A percentile compares a stretch with the other conserved stretches of the same genome.
Evolutionary conservation across 768 basidiomycete species (phyloP).

Genomic region (Goffeauzyma gilvescens): DNA sequence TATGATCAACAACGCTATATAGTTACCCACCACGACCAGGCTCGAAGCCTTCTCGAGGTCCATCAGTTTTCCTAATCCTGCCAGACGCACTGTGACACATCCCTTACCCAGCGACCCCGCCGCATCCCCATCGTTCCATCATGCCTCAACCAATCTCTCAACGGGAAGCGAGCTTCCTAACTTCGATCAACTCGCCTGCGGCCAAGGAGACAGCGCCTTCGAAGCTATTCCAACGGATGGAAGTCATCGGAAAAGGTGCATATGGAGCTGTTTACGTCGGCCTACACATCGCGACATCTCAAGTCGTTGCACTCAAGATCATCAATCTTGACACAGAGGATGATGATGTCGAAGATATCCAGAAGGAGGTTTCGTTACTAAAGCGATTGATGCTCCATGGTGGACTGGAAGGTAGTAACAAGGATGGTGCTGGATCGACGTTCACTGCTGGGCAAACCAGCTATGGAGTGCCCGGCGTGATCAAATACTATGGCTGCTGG

Average conservation of each 20-base stretch:
- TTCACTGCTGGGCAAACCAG: neutral
- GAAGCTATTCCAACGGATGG: slow-evolving; percentile 40
- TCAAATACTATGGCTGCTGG: slow-evolving; percentile 94
- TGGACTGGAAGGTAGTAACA: slow-evolving; percentile 5
- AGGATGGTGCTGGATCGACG: slow-evolving; percentile 4
- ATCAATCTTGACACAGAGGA: slow-evolving; percentile 93
- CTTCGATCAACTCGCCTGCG: slow-evolving; percentile 2
- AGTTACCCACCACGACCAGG: too few relatives aligned
- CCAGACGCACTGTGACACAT: too few relatives aligned
- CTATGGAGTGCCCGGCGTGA: slow-evolving; percentile 57
- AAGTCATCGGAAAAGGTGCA: slow-evolving; percentile 85
- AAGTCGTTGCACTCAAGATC: slow-evolving; percentile 89
- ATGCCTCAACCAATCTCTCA: neutral
- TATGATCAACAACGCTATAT: too few relatives aligned
- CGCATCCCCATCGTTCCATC: too few relatives aligned
- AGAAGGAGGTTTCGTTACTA: slow-evolving; percentile 81
- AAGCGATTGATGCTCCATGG: slow-evolving; percentile 44
- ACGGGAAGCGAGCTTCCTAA: slow-evolving; percentile 9
- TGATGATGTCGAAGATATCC: slow-evolving; percentile 91
- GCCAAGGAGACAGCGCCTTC: slow-evolving; percentile 6
- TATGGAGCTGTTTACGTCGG: slow-evolving; percentile 94
- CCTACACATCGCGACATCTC: slow-evolving; percentile 60
- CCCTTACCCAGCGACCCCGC: too few relatives aligned
- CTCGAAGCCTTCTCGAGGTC: too few relatives aligned
- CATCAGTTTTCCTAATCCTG: too few relatives aligned